A percentile compares a stretch with the other conserved stretches of the same genome.
phyloP scores from a whole-genome alignment of 495 filamentous ascomycete genomes.

The Tuber magnatum region DNA sequence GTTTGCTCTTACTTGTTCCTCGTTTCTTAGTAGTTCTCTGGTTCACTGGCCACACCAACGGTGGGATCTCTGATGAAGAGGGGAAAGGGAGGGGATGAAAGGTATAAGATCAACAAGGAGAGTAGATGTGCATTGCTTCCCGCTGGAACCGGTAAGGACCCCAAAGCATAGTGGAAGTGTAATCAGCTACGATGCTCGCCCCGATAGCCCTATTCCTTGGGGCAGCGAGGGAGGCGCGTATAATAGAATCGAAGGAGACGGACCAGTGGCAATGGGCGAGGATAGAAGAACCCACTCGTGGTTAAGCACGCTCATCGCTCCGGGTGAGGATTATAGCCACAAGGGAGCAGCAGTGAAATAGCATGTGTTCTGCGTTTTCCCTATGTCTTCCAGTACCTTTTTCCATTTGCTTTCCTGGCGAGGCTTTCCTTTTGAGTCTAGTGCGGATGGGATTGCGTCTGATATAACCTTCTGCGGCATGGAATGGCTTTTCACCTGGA shows the following conservation, averaged over 20 bases:
- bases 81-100: slow-evolving; percentile 37
- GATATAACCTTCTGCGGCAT: neutral
- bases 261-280: slow-evolving; percentile 15
- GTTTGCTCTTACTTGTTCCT: slow-evolving; percentile 15
- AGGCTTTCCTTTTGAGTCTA: neutral
- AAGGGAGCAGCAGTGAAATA: no score
- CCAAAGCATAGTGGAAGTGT: slow-evolving; percentile 19
- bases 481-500: no score
- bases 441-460: neutral
- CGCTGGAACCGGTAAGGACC: slow-evolving; percentile 32
- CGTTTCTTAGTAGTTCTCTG: slow-evolving; percentile 53
- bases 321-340: no score
- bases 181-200: slow-evolving; percentile 30
- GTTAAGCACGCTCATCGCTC: no score
- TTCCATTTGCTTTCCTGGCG: neutral
- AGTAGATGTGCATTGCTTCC: slow-evolving; percentile 30
- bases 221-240: slow-evolving; percentile 33
- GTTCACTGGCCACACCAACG: slow-evolving; percentile 64
- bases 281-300: no score
- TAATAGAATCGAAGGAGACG: slow-evolving; percentile 32
- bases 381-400: neutral
- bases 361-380: neutral
- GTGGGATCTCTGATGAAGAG: slow-evolving; percentile 37
- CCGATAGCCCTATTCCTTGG: slow-evolving; percentile 33
- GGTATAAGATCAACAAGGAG: slow-evolving; percentile 11